Percentiles rank a stretch among this genome's conserved stretches.
Conservation (phyloP, 2,329 filamentous ascomycete species). For the Cercospora sp. region DNA sequence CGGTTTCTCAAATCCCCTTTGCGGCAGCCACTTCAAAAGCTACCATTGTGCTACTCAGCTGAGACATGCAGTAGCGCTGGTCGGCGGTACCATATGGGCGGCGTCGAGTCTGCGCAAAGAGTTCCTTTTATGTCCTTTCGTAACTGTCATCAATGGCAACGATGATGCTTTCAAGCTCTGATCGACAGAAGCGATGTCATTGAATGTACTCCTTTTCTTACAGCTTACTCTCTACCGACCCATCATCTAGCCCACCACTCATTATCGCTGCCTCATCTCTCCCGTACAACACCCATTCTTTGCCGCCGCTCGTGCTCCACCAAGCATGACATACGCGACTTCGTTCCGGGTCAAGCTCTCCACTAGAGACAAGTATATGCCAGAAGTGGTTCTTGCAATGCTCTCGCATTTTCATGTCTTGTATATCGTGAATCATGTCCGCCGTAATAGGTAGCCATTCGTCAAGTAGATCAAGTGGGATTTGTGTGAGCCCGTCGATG, state of each 20-base stretch:
- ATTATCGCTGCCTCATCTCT: slow-evolving; percentile 45
- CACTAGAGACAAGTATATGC: slow-evolving; percentile 69
- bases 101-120: neutral
- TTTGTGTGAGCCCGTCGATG: slow-evolving; percentile 73
- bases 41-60: neutral
- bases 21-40: neutral
- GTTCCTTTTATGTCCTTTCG: neutral
- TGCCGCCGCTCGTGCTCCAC: slow-evolving; percentile 72
- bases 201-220: slow-evolving; percentile 6
- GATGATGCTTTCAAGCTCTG: neutral
- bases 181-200: neutral
- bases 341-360: slow-evolving; percentile 86
- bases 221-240: slow-evolving; percentile 22
- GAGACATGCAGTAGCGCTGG: slow-evolving; percentile 11
- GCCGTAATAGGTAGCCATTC: slow-evolving; percentile 79
- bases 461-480: slow-evolving; percentile 68
- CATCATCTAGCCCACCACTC: slow-evolving; percentile 49
- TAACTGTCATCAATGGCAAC: neutral
- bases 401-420: slow-evolving; percentile 62
- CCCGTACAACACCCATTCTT: slow-evolving; percentile 57
- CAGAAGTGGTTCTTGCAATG: slow-evolving; percentile 71
- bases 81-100: slow-evolving; percentile 8
- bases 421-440: slow-evolving; percentile 64
- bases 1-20: neutral
- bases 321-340: slow-evolving; percentile 77